Base-by-base conservation (phyloP, 2,329 filamentous ascomycete species). In the Onygenales sp. region DNA sequence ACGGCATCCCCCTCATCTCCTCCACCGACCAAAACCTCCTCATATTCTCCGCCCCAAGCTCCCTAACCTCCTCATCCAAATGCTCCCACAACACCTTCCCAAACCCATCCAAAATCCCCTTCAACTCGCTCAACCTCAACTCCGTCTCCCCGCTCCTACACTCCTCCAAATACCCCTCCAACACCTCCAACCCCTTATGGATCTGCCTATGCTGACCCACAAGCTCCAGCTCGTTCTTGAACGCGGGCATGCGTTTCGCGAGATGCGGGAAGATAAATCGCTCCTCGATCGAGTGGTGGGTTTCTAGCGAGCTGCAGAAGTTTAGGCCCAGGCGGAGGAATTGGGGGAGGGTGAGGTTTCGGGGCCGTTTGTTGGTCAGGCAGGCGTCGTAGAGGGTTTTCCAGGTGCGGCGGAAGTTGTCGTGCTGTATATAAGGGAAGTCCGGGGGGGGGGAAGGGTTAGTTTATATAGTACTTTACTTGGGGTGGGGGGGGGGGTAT, bases 211-310 rank as follows among this genome's bases (percentile, higher is more conserved):
- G 90, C 72, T 95, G 89, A 7, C 72, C 77, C 50, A 93, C 68
- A 46, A 93, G 72, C 63, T 86, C 79, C 11, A 84, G 76, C n/a
- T 79, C 77, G 58, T 72, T 74, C 56, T 75, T 74, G 65, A 95
- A 95, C 59, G 87, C 84, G 5, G 87, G 83, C 89, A 94, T 94
- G 60, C 82, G 84, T 61, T 74, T 75, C 10, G 86, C 89, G 2
- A 95, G 78, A 0, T 84, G 64, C 1, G 90, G 91, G 68, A 95
- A 95, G 42, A 95, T 76, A 66, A 89, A 81, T 33, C 75, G 72
- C 69, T 96, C 90, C 68, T 95, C 91, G 63, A 95, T 92, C 54
- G 73, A 75, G 73, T 95, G 91, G 72, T 95, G 90, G 54, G 80
- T 71, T 8, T 81, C 79, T n/a, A 95, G 81, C 54, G 86, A 79